Percentiles rank a stretch among this genome's conserved stretches.
These are phyloP conservation scores for Aspergillus intermedius DNA, from an alignment of 2,329 filamentous ascomycete genomes.

Conservation along the genomic window DNA sequence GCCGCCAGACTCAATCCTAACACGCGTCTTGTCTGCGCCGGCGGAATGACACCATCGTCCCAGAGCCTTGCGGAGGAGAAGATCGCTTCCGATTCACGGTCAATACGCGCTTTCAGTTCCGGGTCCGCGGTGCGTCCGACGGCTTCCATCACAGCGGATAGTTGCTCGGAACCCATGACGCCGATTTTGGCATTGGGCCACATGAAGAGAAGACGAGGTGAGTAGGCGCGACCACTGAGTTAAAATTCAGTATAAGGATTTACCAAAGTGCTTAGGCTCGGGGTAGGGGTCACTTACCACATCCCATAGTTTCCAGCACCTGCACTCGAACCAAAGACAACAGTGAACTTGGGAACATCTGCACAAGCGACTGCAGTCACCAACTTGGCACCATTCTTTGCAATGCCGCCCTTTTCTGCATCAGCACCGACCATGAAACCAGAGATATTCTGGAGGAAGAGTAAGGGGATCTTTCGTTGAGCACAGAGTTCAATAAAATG, in stretches of 20 bases:
- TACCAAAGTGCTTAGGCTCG: neutral
- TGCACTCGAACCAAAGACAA: conserved; percentile 88
- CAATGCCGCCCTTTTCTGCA: conserved; percentile 89
- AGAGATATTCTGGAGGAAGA: conserved; percentile 94
- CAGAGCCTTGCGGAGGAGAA: conserved; percentile 86
- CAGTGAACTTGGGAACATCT: conserved; percentile 92
- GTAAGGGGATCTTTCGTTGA: conserved; percentile 78
- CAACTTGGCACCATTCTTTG: conserved; percentile 95
- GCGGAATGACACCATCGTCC: conserved; percentile 80
- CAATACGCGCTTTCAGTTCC: conserved; percentile 74
- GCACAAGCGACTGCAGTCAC: conserved; percentile 93
- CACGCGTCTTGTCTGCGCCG: conserved; percentile 66
- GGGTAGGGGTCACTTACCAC: conserved; percentile 51
- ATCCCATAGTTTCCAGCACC: conserved; percentile 98
- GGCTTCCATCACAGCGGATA: conserved; percentile 88
- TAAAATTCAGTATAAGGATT: conserved; percentile 5
- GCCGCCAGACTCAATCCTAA: conserved; percentile 67
- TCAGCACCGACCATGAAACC: conserved; percentile 97
- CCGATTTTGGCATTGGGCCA: conserved; percentile 97
- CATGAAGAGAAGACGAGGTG: conserved; percentile 87
- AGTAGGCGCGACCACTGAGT: conserved; percentile 73
- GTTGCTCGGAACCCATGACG: conserved; percentile 92
- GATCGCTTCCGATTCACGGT: conserved; percentile 79
- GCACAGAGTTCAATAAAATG: conserved; percentile 95
- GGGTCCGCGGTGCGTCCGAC: conserved; percentile 80